Conservation (phyloP, 2,329 filamentous ascomycete species). For the Westerdykella ornata region DNA sequence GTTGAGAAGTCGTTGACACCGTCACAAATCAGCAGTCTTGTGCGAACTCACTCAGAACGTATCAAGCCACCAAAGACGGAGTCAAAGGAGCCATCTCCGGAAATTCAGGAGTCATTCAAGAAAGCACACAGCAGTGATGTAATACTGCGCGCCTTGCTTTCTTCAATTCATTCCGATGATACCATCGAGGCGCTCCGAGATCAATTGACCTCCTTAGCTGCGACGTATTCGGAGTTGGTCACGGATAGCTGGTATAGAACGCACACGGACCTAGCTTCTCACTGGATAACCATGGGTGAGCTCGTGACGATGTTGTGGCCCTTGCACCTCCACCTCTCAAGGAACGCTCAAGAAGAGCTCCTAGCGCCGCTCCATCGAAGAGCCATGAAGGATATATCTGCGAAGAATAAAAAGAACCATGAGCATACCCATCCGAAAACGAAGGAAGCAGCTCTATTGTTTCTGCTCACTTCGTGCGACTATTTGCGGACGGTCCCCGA, state of each 20-base stretch:
- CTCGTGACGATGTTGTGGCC: constrained; percentile 28
- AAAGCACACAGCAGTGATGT: constrained; percentile 24
- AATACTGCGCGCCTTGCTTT: constrained; percentile 24
- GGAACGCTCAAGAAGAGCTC: constrained; percentile 16
- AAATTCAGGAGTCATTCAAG: constrained; percentile 6
- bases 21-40: constrained; percentile 25
- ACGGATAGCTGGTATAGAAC: constrained; percentile 15
- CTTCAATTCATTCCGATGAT: constrained; percentile 21
- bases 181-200: constrained; percentile 15
- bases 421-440: constrained; percentile 4
- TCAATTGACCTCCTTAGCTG: constrained; percentile 19
- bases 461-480: constrained; percentile 24
- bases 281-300: constrained; percentile 28
- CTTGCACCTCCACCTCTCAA: constrained; percentile 22
- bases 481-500: constrained; percentile 19
- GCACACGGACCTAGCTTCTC: constrained; percentile 12
- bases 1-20: constrained; percentile 31
- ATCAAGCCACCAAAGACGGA: constrained; percentile 7
- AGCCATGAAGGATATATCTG: constrained; percentile 18
- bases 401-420: constrained; percentile 4
- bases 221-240: constrained; percentile 17
- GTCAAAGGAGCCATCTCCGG: neutral
- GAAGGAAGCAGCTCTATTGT: constrained; percentile 21
- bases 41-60: constrained; percentile 24
- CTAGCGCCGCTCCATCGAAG: constrained; percentile 23